Base-by-base conservation (phyloP, 2,329 filamentous ascomycete genomes). In the Hymenotorrendiella dingleyae region DNA sequence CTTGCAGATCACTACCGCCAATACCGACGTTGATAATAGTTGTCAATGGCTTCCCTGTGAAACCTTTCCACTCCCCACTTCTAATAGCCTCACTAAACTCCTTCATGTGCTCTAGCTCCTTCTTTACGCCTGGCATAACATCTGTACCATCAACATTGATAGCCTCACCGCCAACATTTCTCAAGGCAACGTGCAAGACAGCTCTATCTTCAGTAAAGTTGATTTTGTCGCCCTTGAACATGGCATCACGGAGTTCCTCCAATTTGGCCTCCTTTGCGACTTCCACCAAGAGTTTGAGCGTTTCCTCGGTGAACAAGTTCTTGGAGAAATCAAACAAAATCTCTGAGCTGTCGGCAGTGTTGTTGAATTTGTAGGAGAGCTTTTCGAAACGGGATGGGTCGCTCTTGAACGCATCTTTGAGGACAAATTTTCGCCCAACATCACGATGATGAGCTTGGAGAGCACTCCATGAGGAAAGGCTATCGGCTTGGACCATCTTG, bases 301-400 rank as follows among this genome's bases (percentile, higher is more conserved):
- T 97, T 70, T 97, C 90, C 56, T 95, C 86, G 49, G 85, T 93
- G 59, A 97, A 67, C 68, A 98, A 90, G 79, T 98, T 98, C 81
- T 98, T 98, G 73, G 85, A 93, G 72, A 95, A 98, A 69, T 98
- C 93, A 68, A 97, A 98, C 52, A 98, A 79, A 60, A 94, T 93
- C 54, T 96, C 88, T 56, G 80, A 82, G 60, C 76, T 76, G 61
- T 94, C 86, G 55, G 85, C 82, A 40, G 77, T 66, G 67, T 87
- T 90, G 22, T 77, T 72, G 68, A 97, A 95, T 61, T 78, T 87
- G 65, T 82, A 86, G 64, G 82, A 86, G 73, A 95, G 90, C 70
- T 93, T 94, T 61, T 83, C 69, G 73, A 96, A 97, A 51, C 93
- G 88, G 63, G 85, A 65, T 37, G 89, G 81, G 65, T 98, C 90